Evolutionary conservation across 2,329 filamentous ascomycete species (phyloP), one percentile per base, ranked within the genome.

Genomic region (Aureobasidium subglaciale): DNA sequence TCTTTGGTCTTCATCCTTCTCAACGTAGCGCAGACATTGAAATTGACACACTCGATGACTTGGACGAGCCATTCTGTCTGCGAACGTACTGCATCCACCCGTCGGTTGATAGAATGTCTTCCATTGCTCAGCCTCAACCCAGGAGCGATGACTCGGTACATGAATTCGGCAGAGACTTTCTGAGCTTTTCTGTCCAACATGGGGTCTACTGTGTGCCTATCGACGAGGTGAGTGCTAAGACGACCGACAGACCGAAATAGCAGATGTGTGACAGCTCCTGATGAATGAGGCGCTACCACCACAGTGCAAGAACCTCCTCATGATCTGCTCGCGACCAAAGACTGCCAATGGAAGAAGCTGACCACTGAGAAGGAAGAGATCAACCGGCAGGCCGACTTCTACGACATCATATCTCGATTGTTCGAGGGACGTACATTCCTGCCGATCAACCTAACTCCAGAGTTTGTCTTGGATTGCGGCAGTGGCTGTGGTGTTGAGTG

Each of bases 381-480:
- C 10, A 55, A 62, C 38, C 60, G 64, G 32, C 59, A 60, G 41
- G 60, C 67, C 46, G 62, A 63, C 35, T 58, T 68, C 25, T 60
- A 68, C 56, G 56, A 60, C 15, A 60, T 68, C 8, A 45, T 68
- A n/a, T 58, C 60, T 45, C 56, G 64, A 8, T n/a, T 41, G 18
- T 59, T 67, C 30, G 59, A 58, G 10, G 37, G 62, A 25, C 56
- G 56, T 18, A 46, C 62, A 11, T 60, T 68, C 20, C 55, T 64
- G 6, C 58, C 62, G 2, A 57, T 56, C 22, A n/a, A 58, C 13
- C 24, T 37, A 9, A 58, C 59, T 8, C 55, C 59, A 11, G 65
- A 67, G 7, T 58, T 62, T 29, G 60, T 69, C 4, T 62, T 70
- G 8, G 68, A 70, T 15, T 69, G 67, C 46, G 68, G 68, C 1